Base-by-base conservation (phyloP, 257 asterid genomes). In the Solanum habrochaites region DNA sequence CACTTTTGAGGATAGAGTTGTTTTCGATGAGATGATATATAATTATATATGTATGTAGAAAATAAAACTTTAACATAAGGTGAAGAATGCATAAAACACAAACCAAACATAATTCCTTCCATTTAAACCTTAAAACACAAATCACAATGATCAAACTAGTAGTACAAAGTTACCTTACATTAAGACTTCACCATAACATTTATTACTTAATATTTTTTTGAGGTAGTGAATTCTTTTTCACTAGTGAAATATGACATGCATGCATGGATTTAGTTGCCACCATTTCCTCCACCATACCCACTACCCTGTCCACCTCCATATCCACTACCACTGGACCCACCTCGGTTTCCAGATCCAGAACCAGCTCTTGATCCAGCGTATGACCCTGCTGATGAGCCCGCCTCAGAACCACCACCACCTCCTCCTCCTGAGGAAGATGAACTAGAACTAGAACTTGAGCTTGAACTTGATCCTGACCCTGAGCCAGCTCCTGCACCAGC, bases 361-460 rank as follows among this genome's bases (percentile, higher is more conserved):
- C 94, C 96, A 15, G 94, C 95, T 37, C 94, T 90, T 15, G 98
- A 94, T 35, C 95, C 95, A 1, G 95, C 97, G 6, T 56, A 90
- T 9, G 98, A 94, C 4, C 97, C 96, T 0, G 98, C 96, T 1
- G 91, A 92, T 0, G 98, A 95, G 23, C 95, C 95, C 0, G 96
- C 96, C 77, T 90, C 96, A 0, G 95, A 90, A 21, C 97, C 94
- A 0, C 90, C 91, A 80, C 90, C 94, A 31, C 92, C 90, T 32
- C 89, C 87, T 74, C 90, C 89, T 27, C 92, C 90, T 0, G 85
- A 69, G 2, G 87, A 85, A 11, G 90, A 89, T 12, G 90, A 87
- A 23, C 87, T 85, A 15, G 93, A 88, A 77, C 92, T 90, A 0
- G 92, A 85, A 3, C 87, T 85, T 7, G 87, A 85, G 12, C 89